A percentile compares a stretch with the other conserved stretches of the same genome.
These are phyloP conservation scores for Arthrobotrys sinensis DNA, from an alignment of 2,329 filamentous ascomycete species.

Conservation along the genomic window DNA sequence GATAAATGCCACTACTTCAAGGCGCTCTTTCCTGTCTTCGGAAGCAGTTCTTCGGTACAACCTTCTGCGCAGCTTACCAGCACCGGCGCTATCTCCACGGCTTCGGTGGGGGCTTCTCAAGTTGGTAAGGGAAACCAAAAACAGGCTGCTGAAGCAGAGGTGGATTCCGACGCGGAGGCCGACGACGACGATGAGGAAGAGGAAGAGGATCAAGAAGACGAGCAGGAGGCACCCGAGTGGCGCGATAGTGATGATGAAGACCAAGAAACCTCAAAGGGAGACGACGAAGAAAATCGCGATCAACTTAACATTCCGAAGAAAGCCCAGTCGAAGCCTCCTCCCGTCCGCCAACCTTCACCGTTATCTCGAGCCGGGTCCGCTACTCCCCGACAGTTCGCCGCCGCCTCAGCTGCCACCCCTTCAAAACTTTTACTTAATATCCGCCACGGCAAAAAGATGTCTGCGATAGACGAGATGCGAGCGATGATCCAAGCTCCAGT, in stretches of 20 bases:
- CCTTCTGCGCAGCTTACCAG: conserved; percentile 21
- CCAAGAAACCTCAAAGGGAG: neutral
- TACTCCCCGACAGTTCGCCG: neutral
- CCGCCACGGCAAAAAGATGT: conserved; percentile 15
- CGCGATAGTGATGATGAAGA: conserved; percentile 16
- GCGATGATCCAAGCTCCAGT: conserved; percentile 21
- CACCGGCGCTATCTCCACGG: conserved; percentile 1
- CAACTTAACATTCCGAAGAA: neutral
- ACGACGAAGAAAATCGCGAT: neutral
- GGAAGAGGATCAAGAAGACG: neutral
- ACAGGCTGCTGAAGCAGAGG: conserved; percentile 7
- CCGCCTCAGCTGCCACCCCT: neutral
- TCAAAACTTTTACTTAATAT: neutral
- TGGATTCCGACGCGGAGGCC: neutral
- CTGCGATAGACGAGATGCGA: conserved; percentile 23
- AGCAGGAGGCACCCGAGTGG: conserved; percentile 1
- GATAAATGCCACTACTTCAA: conserved; percentile 25
- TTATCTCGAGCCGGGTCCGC: neutral
- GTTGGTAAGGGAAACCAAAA: neutral
- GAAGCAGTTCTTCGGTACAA: conserved; percentile 10
- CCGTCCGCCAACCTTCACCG: neutral
- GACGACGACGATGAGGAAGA: neutral
- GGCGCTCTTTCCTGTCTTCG: conserved; percentile 22
- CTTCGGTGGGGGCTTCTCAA: conserved; percentile 3
- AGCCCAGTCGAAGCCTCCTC: neutral